Evolutionary conservation across 1,284 basidiomycete genomes (phyloP), one percentile per base, ranked within the genome.

Genomic region (Pholiota adiposa): DNA sequence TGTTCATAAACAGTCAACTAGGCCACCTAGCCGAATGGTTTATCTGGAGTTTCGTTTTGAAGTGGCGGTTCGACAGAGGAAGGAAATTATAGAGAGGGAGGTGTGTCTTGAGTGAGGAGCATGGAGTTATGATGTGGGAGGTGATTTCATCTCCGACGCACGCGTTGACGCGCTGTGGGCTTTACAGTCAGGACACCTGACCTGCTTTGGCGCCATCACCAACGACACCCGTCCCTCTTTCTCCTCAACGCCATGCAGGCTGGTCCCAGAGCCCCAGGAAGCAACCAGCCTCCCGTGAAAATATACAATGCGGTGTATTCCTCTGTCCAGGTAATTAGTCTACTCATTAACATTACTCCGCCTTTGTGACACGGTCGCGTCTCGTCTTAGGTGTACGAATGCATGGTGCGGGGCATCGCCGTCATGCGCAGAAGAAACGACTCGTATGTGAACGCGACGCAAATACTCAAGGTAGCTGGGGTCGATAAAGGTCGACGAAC

Each of bases 391-490:
- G 94, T 97, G 33, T 96, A 94, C 73, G 94, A 97, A 77, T 96
- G 94, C 71, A 96, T 97, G 93, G 93, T 98, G 65, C 87, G 97
- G 69, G 96, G 96, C 55, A 98, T 98, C 71, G 96, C 96, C 1
- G 97, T 99, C 67, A 99, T 99, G 97, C 89, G 97, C 60, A 83
- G 97, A 70, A 87, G 96, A 68, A 87, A 88, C 50, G 97, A 99
- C 78, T 95, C 93, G 68, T 98, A 86, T 76, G 93, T 94, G 67
- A 99, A 99, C 79, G 97, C 97, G 65, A 99, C 97, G 5, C 97
- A 99, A 77, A 98, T 99, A 64, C 88, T 99, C 70, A 99, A 99
- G 77, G 96, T 99, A 43, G 97, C 97, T 7, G 97, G 97, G 43
- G 92, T 99, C 61, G 95, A 97, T 77, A 99, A 99, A 78, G 96